Conservation (phyloP, 2,329 filamentous ascomycete genomes). For the Chalaropsis ovoidea region DNA sequence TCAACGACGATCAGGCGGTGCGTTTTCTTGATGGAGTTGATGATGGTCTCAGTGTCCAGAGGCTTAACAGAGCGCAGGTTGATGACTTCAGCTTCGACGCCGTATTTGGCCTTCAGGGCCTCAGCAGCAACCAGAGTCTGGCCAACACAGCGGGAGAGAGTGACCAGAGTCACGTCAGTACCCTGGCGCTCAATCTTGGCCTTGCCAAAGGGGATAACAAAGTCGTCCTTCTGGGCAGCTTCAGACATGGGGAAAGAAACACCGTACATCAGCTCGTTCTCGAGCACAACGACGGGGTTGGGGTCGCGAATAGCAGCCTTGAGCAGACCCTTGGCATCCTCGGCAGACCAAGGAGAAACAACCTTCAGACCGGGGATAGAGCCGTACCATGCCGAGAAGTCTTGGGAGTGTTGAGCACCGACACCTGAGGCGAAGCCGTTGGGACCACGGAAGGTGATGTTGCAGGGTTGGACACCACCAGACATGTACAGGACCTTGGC, state of each 20-base stretch:
- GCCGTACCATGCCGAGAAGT: conserved; percentile 98
- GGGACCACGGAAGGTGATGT: conserved; percentile 98
- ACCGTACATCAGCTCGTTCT: conserved; percentile 88
- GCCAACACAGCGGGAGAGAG: conserved; percentile 88
- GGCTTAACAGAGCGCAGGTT: conserved; percentile 98
- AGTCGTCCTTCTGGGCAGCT: conserved; percentile 90
- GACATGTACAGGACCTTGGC: conserved; percentile 99
- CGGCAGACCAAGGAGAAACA: conserved; percentile 87
- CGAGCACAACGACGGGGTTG: conserved; percentile 86
- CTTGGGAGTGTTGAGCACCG: conserved; percentile 94
- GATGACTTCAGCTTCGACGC: conserved; percentile 90
- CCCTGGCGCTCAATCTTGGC: conserved; percentile 96
- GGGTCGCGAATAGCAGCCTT: conserved; percentile 98
- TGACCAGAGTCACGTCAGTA: conserved; percentile 92
- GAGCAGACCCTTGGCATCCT: conserved; percentile 95
- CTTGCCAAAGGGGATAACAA: conserved; percentile 95
- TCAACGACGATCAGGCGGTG: conserved; percentile 83
- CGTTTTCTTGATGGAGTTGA: conserved; percentile 98
- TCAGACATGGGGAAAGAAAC: conserved; percentile 95
- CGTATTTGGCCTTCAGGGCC: conserved; percentile 90
- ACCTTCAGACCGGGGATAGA: conserved; percentile 97
- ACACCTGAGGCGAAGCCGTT: conserved; percentile 97
- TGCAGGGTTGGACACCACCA: conserved; percentile 97
- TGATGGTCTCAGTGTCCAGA: conserved; percentile 84
- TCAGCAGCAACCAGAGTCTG: conserved; percentile 83